These are phyloP conservation scores for Penicillium sp. DNA, from an alignment of 2,329 filamentous ascomycete species.

Conservation along the genomic window DNA sequence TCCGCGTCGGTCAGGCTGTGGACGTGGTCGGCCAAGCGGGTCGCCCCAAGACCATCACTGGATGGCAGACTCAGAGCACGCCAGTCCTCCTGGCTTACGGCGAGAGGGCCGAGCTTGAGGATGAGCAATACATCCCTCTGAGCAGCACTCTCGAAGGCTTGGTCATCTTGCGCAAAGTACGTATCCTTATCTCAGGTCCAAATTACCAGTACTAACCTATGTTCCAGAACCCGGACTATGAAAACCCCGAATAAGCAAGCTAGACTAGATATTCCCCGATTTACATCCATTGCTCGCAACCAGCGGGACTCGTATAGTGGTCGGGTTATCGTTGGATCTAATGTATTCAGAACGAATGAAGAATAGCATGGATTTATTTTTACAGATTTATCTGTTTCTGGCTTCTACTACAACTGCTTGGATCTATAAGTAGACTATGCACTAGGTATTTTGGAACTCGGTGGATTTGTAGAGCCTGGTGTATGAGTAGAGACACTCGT, in stretches of 20 bases:
- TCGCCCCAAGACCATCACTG: constrained; percentile 96
- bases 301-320: constrained; percentile 18
- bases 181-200: constrained; percentile 23
- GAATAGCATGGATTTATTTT: constrained; percentile 31
- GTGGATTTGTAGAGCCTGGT: background rate
- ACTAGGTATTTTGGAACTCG: background rate
- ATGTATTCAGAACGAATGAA: constrained; percentile 37
- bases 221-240: constrained; percentile 48
- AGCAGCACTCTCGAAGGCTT: constrained; percentile 89
- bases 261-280: constrained; percentile 18
- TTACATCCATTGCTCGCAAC: constrained; percentile 18
- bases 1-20: constrained; percentile 94
- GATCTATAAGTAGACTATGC: constrained; percentile 11
- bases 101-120: constrained; percentile 92
- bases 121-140: constrained; percentile 93
- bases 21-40: constrained; percentile 97
- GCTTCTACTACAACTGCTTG: background rate
- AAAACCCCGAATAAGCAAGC: constrained; percentile 38
- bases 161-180: constrained; percentile 94
- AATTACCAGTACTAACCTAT: constrained; percentile 23
- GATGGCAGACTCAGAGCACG: constrained; percentile 99
- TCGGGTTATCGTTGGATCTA: constrained; percentile 30
- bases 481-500: background rate
- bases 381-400: constrained; percentile 13
- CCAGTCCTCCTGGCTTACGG: constrained; percentile 92